Evolutionary conservation across 768 basidiomycete genomes (phyloP), one percentile per base, ranked within the genome.

Genomic region (Neoboletus brunneissimus): DNA sequence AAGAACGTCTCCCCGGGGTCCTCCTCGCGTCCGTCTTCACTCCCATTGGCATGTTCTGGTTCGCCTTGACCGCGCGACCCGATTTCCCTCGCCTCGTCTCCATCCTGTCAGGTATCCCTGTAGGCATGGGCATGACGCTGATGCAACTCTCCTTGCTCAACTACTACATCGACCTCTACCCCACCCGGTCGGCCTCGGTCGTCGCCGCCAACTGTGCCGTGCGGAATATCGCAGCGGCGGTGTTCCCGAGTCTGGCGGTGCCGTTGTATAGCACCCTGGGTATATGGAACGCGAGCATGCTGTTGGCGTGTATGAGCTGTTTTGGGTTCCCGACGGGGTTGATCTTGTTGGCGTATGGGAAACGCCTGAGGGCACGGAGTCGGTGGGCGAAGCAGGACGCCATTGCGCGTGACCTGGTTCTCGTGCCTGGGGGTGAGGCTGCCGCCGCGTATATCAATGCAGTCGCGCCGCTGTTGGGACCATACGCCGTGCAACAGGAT

Each of bases 101-200:
- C 12, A 47, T 60, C 15, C 13, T 69, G 42, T 69, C 68, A 0
- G 68, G 68, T 4, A 54, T 69, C 29, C 68, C 68, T 1, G 49
- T 69, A 4, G 68, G 68, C 13, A 63, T 69, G 45, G 68, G 68
- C 11, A 67, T 69, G 67, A 69, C 68, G 32, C 53, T 67, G 3
- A 47, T 69, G 27, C 68, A 69, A 43, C 62, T 69, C 25, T 67
- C 64, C 9, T 27, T 69, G 43, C 51, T 65, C 54, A 69, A 69
- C 38, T 69, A 69, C 45, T 69, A 69, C 58, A 65, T 69, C 41
- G 68, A 69, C 40, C 67, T 69, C 9, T 69, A 69, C 41, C 68
- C 68, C 16, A 62, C 65, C n/a, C 66, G 61, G 23, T 70, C 68
- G 0, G 68, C 68, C 7, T 69, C 68, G 5, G 68, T 67, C 35